Evolutionary conservation across 768 basidiomycete species (phyloP), one percentile per base, ranked within the genome.

Genomic region (Tulasnella calospora): DNA sequence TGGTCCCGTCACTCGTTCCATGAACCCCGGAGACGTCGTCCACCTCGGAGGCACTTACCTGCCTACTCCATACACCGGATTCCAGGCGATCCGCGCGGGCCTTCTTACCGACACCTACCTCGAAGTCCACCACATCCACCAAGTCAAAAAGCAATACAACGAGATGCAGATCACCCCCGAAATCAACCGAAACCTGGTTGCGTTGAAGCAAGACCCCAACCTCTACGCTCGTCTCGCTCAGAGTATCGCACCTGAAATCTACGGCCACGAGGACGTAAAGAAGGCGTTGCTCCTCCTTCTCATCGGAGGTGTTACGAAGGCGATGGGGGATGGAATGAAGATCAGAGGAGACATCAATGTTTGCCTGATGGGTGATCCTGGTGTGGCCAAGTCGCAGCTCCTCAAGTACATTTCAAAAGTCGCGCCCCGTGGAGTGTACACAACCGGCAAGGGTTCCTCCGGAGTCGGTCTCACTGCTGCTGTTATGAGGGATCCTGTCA

Each of bases 391-490:
- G 84, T 98, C 96, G 19, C 98, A 99, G 83, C 83, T 98, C 38
- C 88, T 98, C 78, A 99, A 99, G 85, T 99, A 98, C 81, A 99
- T 99, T 81, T 95, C 97, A 30, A 99, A 99, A 84, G 92, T 99
- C 81, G 98, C 98, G 2, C 98, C 98, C 35, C 89, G 98, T 81
- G 98, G 98, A 30, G 92, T 99, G 33, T 99, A 99, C 83, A 99
- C 98, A 15, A 99, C 98, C 7, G 98, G 98, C 79, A 95, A 96
- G 84, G 98, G 98, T 81, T 98, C 97, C 6, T 99, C 97, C 0
- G 98, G 98, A 27, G 98, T 99, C 72, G 98, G 98, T 89, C 88
- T 99, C 70, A 99, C 98, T 1, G 98, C 98, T 15, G 98, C 98
- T 27, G 98, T 99, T 74, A 98, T 99, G 96, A 89, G 96, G 69